These are phyloP conservation scores for Arachis hypogaea DNA, from an alignment of 306 rosid species.

Conservation along the genomic window DNA sequence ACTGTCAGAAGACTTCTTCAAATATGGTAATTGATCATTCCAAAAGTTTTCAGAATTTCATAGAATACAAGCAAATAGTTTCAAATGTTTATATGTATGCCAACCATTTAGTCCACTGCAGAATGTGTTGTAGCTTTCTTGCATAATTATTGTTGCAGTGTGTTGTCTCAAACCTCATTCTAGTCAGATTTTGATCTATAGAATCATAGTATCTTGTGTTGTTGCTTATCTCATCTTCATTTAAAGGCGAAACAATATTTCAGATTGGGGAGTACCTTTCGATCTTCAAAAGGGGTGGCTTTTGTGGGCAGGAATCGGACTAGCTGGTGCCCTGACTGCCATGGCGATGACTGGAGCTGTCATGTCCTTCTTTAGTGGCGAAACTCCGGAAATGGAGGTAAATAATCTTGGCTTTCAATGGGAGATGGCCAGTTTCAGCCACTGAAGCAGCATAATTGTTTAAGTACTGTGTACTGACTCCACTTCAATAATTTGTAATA, in stretches of 20 bases:
- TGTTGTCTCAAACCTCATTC: constrained; percentile 2
- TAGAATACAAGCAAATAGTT: neutral
- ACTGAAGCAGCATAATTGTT: neutral
- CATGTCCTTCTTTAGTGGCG: constrained; percentile 60
- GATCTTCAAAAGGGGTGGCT: constrained; percentile 75
- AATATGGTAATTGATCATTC: constrained; percentile 56
- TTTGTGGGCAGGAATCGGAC: constrained; percentile 80
- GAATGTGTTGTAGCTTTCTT: constrained; percentile 2
- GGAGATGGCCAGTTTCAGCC: neutral
- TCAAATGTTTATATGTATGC: neutral
- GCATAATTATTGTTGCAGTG: neutral
- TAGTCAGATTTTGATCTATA: neutral
- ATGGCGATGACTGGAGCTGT: constrained; percentile 62
- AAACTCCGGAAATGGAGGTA: constrained; percentile 68
- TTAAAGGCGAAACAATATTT: constrained; percentile 21
- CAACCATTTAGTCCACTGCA: neutral
- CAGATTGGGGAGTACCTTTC: constrained; percentile 74
- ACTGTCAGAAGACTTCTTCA: constrained; percentile 61
- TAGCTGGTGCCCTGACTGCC: constrained; percentile 61
- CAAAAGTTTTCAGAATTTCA: neutral
- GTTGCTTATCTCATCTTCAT: neutral
- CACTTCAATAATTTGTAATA: neutral
- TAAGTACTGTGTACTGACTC: neutral
- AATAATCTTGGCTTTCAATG: constrained; percentile 9
- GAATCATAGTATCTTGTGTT: neutral